A percentile compares a stretch with the other conserved stretches of the same genome.
Evolutionary conservation across 108 stramenopile species (phyloP).

Genomic region (Conticribra guillardii): DNA sequence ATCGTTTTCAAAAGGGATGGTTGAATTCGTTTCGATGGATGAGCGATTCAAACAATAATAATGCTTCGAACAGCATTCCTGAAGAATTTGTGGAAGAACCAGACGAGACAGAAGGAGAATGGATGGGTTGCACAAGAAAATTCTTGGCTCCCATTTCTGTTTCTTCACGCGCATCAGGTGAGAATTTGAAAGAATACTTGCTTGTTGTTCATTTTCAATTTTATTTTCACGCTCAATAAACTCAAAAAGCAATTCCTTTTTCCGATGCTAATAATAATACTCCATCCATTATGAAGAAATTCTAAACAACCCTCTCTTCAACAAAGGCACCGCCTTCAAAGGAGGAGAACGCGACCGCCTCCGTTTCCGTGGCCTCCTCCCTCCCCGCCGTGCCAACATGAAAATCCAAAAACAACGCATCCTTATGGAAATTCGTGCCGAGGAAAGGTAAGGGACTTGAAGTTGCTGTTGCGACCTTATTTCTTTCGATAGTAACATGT

Average conservation of each 20-base stretch:
- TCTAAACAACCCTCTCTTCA: slow-evolving; percentile 74
- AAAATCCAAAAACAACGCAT: slow-evolving; percentile 73
- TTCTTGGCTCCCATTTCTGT: slow-evolving; percentile 75
- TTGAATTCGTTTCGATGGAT: not conserved
- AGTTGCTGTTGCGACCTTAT: too few species aligned
- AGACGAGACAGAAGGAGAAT: slow-evolving; percentile 70
- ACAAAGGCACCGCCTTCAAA: slow-evolving; percentile 90
- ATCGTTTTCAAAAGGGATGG: not conserved
- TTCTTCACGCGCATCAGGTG: slow-evolving; percentile 51
- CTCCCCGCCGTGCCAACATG: slow-evolving; percentile 70
- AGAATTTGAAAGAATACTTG: slow-evolving; percentile 51
- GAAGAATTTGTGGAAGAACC: slow-evolving; percentile 23
- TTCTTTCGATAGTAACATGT: too few species aligned
- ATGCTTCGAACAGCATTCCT: slow-evolving; percentile 4
- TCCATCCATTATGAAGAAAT: slow-evolving; percentile 48
- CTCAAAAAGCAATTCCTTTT: not conserved
- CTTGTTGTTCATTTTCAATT: not conserved
- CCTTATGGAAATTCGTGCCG: slow-evolving; percentile 60
- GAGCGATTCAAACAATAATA: not conserved
- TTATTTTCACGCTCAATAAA: not conserved
- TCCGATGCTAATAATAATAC: not conserved
- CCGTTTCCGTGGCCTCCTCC: slow-evolving; percentile 84
- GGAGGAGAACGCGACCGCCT: slow-evolving; percentile 90
- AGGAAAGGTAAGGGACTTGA: too few species aligned
- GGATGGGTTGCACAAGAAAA: slow-evolving; percentile 69